Evolutionary conservation across 495 filamentous ascomycete species (phyloP).

Genomic region (Melanomma pulvis-pyrius): DNA sequence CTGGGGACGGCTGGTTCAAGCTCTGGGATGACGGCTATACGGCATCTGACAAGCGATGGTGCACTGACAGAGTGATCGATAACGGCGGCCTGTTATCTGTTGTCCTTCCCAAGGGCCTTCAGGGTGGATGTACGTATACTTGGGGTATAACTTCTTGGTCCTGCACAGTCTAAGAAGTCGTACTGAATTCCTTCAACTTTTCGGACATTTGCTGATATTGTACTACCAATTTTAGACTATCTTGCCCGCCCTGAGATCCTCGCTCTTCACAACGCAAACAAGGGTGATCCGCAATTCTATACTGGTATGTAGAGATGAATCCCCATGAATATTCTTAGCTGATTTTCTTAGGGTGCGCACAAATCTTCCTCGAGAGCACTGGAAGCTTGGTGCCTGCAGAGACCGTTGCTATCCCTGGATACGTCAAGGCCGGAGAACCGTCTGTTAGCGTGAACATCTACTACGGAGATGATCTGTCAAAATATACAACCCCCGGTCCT

Average conservation of each 20-base stretch:
- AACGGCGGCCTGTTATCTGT: slow-evolving; percentile 66
- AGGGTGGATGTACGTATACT: too few relatives aligned
- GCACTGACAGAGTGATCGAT: slow-evolving; percentile 66
- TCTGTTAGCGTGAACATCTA: slow-evolving; percentile 67
- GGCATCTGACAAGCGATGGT: slow-evolving; percentile 57
- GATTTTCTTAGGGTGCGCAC: slow-evolving; percentile 68
- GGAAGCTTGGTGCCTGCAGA: slow-evolving; percentile 48
- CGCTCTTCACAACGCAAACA: slow-evolving; percentile 65
- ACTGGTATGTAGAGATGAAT: background rate
- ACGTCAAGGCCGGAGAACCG: slow-evolving; percentile 55
- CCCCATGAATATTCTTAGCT: background rate
- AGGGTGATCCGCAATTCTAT: slow-evolving; percentile 61
- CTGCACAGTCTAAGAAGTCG: too few relatives aligned
- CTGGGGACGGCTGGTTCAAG: slow-evolving; percentile 79
- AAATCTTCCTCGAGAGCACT: slow-evolving; percentile 61
- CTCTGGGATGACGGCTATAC: slow-evolving; percentile 71
- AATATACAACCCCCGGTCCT: slow-evolving; percentile 66
- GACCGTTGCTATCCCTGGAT: slow-evolving; percentile 66
- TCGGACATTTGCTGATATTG: too few relatives aligned
- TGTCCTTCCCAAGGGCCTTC: slow-evolving; percentile 60
- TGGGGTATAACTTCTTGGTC: too few relatives aligned
- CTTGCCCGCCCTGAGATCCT: slow-evolving; percentile 69
- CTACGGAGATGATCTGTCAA: slow-evolving; percentile 43
- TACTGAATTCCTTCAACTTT: too few relatives aligned
- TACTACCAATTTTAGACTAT: too few relatives aligned